Conservation (phyloP, 192 early-diverging fungal genomes). For the Mortierella antarctica region DNA sequence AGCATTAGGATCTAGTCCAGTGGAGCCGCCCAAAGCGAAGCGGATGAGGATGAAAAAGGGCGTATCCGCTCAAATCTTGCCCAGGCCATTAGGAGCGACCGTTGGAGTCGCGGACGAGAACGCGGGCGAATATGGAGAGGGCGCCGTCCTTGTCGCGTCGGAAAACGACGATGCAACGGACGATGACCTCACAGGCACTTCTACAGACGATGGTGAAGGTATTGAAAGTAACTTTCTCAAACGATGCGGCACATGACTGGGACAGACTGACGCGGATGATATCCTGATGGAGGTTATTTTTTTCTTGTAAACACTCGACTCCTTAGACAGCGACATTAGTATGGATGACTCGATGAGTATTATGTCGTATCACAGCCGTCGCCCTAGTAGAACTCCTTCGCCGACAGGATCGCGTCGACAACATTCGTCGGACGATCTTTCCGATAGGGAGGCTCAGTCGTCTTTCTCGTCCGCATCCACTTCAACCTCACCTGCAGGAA, state of each 20-base stretch:
- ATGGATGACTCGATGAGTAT: conserved; percentile 44
- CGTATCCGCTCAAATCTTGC: not conserved
- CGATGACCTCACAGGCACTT: conserved; percentile 3
- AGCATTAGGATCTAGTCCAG: not conserved
- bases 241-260: no score
- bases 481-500: conserved; percentile 15
- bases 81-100: not conserved
- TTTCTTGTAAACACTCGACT: no score
- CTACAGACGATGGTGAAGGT: conserved; percentile 14
- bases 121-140: not conserved
- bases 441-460: conserved; percentile 45
- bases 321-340: conserved; percentile 39
- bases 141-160: no score
- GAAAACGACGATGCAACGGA: conserved; percentile 18
- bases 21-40: not conserved
- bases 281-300: not conserved
- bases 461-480: conserved; percentile 28
- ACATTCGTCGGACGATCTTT: conserved; percentile 34
- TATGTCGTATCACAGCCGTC: conserved; percentile 14
- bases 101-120: not conserved
- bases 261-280: not conserved
- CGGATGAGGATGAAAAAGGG: no score
- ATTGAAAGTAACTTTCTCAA: not conserved
- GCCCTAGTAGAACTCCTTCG: conserved; percentile 17
- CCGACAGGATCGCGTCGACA: conserved; percentile 9